Base-by-base conservation (phyloP, 1,284 basidiomycete species). In the Sparassis latifolia region DNA sequence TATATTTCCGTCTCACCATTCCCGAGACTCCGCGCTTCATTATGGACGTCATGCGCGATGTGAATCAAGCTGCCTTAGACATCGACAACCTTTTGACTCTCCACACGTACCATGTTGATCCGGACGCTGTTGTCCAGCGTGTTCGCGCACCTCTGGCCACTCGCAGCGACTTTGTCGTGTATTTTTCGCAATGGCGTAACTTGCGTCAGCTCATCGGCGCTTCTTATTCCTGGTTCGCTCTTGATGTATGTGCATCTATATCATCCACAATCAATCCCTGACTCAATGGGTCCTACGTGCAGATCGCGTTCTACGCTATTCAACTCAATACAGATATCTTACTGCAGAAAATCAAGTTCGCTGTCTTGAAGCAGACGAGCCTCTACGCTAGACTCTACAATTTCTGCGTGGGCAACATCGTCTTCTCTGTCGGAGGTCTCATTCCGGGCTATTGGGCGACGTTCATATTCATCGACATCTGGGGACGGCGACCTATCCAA, bases 31-130 rank as follows among this genome's bases (percentile, higher is more conserved):
- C 89, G 37, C 87, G 90, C 58, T 95, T 89, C 77, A 93, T 89
- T 52, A 89, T 93, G 83, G 90, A 92, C 70, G 80, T 93, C 58
- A 88, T 92, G 70, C 82, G 88, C 53, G 89, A 92, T 69, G 77
- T 92, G 55, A 73, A 79, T 59, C 84, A 86, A 62, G 88, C 88
- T 7, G 62, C 79, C 10, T 69, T 76, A 48, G 86, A 90, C 63
- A 84, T 86, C 56, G 72, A 79, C 53, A 76, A 77, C 38, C 82
- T 88, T 61, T 67, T 91, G 48, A 71, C 75, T 40, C 74, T 71
- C n/a, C 73, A 74, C n/a, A 67, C 65, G 5, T 79, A 72, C 66
- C 67, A 69, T 12, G 69, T 74, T 48, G 80, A 88, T 61, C 75
- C 76, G 7, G 80, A 83, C 56, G 75, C 77, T 10, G 69, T 75